Conservation (phyloP, 2,329 filamentous ascomycete genomes). For the Colletotrichum agaves region DNA sequence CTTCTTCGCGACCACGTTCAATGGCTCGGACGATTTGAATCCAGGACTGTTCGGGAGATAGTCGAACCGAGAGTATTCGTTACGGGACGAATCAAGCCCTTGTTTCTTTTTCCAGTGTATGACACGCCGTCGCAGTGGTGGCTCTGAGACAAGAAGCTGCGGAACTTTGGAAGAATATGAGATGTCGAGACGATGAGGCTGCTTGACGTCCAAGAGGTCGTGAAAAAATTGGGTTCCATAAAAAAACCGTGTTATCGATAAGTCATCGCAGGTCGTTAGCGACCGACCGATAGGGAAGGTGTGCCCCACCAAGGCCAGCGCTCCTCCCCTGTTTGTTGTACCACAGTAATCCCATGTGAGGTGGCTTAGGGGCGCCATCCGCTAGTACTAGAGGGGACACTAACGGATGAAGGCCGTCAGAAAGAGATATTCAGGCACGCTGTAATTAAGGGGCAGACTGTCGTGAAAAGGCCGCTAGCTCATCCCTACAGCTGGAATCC, state of each 20-base stretch:
- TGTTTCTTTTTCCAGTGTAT: constrained; percentile 8
- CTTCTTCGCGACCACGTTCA: constrained; percentile 33
- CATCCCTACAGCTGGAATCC: constrained; percentile 17
- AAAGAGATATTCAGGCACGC: not conserved
- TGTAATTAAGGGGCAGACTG: not conserved
- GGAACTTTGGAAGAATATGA: not conserved
- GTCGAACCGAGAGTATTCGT: not conserved
- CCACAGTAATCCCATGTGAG: not conserved
- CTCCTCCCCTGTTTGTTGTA: not conserved
- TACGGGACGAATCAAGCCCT: not conserved
- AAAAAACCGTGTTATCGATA: constrained; percentile 33
- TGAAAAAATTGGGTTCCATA: constrained; percentile 33
- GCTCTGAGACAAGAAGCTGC: constrained; percentile 17
- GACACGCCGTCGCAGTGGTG: constrained; percentile 10
- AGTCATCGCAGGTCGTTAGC: not conserved
- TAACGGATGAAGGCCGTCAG: constrained; percentile 2
- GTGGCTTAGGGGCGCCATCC: not conserved
- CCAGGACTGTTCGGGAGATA: constrained; percentile 3
- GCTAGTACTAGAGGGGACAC: no score
- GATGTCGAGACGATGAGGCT: constrained; percentile 15
- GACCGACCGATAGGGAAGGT: not conserved
- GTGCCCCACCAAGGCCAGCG: not conserved
- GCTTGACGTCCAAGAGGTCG: not conserved
- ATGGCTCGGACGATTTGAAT: constrained; percentile 5
- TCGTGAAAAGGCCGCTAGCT: not conserved